Base-by-base conservation (phyloP, 2,329 filamentous ascomycete species). In the Thelonectria blattea region DNA sequence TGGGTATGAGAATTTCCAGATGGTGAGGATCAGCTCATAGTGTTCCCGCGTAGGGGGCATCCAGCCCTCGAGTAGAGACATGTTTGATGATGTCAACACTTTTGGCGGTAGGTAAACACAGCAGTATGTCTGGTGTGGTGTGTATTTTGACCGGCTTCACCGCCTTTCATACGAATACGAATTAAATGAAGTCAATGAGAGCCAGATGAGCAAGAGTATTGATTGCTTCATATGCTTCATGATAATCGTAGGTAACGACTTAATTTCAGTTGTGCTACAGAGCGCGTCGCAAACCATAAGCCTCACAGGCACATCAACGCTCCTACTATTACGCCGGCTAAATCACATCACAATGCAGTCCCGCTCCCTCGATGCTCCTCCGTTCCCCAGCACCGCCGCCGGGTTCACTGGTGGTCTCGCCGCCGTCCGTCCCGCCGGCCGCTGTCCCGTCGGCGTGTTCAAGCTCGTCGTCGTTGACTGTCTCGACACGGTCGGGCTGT, bases 1-100 rank as follows among this genome's bases (percentile, higher is more conserved):
- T 2, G 84, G 84, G 58, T 81, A 87, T 42, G 66, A 64, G 64
- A 83, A 81, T 60, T 83, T 79, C 79, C 85, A 89, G 50, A 80
- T 65, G 27, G 72, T 79, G 37, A 86, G 72, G 10, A 87, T 73
- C 27, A 78, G 66, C 54, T 86, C 78, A 73, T 85, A 89, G 73
- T 87, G 82, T 66, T 85, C 82, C 66, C 80, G 79, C 58, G 80
- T 84, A 1, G 85, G 83, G 15, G 87, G 87, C 62, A 86, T 74
- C 83, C 84, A 87, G 60, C 78, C 79, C 65, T 83, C 73, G 37
- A 86, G 68, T 50, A 86, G 71, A 11, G 81, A 76, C 79, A 84
- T 83, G 57, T 58, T 45, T 50, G 53, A 27, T 27, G 27, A n/a
- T 27, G 27, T 48, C 34, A 54, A 55, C 17, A 39, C 14, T n/a